Conservation (phyloP, 108 stramenopile species). For the Epipyxis sp. region DNA sequence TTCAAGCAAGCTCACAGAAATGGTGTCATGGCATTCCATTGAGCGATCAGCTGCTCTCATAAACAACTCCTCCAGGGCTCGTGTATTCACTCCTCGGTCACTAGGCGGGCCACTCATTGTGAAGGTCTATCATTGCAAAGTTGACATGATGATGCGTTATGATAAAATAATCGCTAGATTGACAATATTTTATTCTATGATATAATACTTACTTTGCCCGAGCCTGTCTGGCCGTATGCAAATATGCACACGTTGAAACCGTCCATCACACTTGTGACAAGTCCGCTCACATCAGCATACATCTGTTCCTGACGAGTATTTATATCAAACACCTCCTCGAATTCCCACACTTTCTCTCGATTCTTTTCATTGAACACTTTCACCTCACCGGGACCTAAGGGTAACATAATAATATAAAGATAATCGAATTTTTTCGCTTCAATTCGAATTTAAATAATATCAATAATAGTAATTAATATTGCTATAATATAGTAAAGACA, state of each 20-base stretch:
- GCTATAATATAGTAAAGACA: too few relatives aligned
- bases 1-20: conserved; percentile 79
- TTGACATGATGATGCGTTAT: too few relatives aligned
- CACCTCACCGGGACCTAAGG: conserved; percentile 39
- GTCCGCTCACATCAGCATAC: conserved; percentile 87
- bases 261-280: conserved; percentile 87
- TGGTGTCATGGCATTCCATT: conserved; percentile 51
- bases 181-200: too few relatives aligned
- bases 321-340: conserved; percentile 91
- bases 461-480: too few relatives aligned
- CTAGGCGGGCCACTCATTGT: conserved; percentile 61
- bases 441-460: too few relatives aligned
- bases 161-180: too few relatives aligned
- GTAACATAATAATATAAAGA: too few relatives aligned
- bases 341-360: conserved; percentile 63
- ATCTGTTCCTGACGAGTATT: conserved; percentile 76
- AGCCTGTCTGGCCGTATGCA: conserved; percentile 91
- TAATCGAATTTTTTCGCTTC: too few relatives aligned
- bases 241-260: conserved; percentile 98
- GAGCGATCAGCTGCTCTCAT: conserved; percentile 52
- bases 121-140: too few relatives aligned
- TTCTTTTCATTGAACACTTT: conserved; percentile 32
- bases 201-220: too few relatives aligned
- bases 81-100: conserved; percentile 51
- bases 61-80: conserved; percentile 71